Evolutionary conservation across 768 basidiomycete genomes (phyloP), one percentile per base, ranked within the genome.

Genomic region (Auricularia auricula-judae): DNA sequence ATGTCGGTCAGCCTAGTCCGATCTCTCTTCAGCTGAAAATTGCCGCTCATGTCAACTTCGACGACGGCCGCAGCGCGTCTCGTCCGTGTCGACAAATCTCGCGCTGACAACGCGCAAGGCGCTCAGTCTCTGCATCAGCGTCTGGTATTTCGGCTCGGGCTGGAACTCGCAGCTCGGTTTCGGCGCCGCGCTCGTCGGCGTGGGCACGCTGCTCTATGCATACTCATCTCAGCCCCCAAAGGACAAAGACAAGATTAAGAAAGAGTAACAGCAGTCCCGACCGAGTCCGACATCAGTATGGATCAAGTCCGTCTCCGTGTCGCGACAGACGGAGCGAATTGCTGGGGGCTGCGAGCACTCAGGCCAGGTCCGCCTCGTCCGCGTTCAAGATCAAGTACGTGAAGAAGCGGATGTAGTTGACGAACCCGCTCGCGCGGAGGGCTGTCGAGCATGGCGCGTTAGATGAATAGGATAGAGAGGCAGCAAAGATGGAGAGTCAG

Each of bases 91-190:
- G 3, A 91, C 90, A 5, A 91, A 91, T 68, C 81, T 94, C 51
- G 84, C 90, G 18, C 78, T 93, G 39, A 93, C 91, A 1, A 77
- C 86, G 0, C 82, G 92, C 61, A 94, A 94, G 72, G 91, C 91
- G 4, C 72, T 91, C 59, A 89, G 87, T 67, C 79, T 94, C 23
- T 86, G 84, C 68, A 83, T 93, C 65, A 89, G 87, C 69, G 87
- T 94, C 7, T 91, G 88, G 88, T 91, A 84, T 83, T 92, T 91
- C 70, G 86, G 86, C 1, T 85, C 83, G 66, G 84, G 83, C 3
- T 86, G 88, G 84, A 89, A 89, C 65, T 64, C 71, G 0, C 82
- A 84, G 65, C 76, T 93, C 29, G 85, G 78, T 0, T 43, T 80
- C 4, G 92, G 92, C 29, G 89, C 89, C 3, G 74, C 71, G 3